phyloP scores from a whole-genome alignment of 2,329 filamentous ascomycete genomes.

The Aspergillus sp. region DNA sequence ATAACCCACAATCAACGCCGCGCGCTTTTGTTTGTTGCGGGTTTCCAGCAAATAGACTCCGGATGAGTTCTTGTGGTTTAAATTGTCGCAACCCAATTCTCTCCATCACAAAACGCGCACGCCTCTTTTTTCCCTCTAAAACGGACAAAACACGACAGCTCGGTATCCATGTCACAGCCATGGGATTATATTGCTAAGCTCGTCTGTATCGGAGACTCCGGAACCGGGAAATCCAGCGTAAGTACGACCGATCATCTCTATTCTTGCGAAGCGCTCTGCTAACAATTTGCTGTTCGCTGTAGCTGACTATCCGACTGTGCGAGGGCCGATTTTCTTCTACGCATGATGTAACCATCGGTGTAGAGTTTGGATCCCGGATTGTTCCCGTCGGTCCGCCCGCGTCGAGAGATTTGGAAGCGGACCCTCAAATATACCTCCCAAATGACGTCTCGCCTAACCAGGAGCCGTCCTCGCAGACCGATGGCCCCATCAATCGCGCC shows the following conservation, averaged over 20 bases:
- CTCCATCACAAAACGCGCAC: not conserved
- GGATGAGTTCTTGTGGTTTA: constrained; percentile 18
- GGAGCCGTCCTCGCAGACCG: constrained; percentile 11
- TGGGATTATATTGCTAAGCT: constrained; percentile 99
- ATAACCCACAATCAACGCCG: not conserved
- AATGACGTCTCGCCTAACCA: constrained; percentile 10
- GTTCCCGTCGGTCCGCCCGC: constrained; percentile 86
- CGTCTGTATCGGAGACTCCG: constrained; percentile 94
- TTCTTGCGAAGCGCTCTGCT: constrained; percentile 2
- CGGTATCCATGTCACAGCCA: constrained; percentile 54
- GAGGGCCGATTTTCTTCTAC: constrained; percentile 92
- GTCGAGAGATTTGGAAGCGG: constrained; percentile 57
- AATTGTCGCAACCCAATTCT: constrained; percentile 10
- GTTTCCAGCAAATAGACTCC: constrained; percentile 2
- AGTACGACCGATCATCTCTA: constrained; percentile 20
- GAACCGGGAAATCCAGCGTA: constrained; percentile 86
- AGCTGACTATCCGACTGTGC: constrained; percentile 90
- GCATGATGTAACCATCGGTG: constrained; percentile 96
- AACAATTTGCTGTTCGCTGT: constrained; percentile 28
- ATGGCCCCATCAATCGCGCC: constrained; percentile 17
- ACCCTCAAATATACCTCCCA: constrained; percentile 35
- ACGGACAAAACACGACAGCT: constrained; percentile 4
- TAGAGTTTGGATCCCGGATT: constrained; percentile 92
- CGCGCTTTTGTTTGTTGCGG: constrained; percentile 1
- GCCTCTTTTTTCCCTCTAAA: not conserved